Base-by-base conservation (phyloP, 2,329 filamentous ascomycete genomes). In the Diaporthe capsici region DNA sequence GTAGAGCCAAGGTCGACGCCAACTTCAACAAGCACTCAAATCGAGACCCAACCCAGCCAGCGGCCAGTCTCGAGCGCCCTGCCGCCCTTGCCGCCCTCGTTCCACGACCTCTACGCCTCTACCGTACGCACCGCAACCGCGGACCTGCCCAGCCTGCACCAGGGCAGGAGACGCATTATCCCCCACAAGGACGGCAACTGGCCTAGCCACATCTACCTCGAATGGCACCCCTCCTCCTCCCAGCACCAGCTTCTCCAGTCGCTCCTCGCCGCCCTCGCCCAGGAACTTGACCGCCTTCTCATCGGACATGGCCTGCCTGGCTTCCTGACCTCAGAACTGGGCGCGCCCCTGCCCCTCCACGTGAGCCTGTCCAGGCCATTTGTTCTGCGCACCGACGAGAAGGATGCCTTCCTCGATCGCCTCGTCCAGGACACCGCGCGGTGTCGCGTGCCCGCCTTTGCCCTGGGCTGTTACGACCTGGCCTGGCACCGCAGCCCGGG, bases 161-260 rank as follows among this genome's bases (percentile, higher is more conserved):
- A 93, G 44, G 97, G 97, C 72, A 92, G 96, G 61, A 95, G 93
- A 82, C 91, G 97, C 57, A 90, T 93, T 75, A 94, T 92, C 67
- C 96, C 96, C 34, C 97, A 99, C 84, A 88, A 96, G 37, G 91
- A 92, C 76, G 97, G 97, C 76, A 95, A 95, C 83, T 99, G 97
- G 97, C 95, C 96, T 1, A 95, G 93, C 47, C 96, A 98, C 84
- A 83, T 98, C 61, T 98, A 98, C 83, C 88, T 98, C 74, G 96
- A 98, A 86, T 99, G 97, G 91, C 87, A 88, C 82, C 91, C 92
- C 22, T 82, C 84, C 2, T 79, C 83, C 20, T 61, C 81, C 60
- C 87, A 93, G 77, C 87, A 89, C 78, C 79, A 81, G 2, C 78
- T 85, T 1, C 86, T 94, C 74, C 82, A 81, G 22, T 76, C 78